Percentiles rank a stretch among this genome's conserved stretches.
Evolutionary conservation across 1,139 yeast genomes (phyloP).

Genomic region (Saccharomyces hybrid): DNA sequence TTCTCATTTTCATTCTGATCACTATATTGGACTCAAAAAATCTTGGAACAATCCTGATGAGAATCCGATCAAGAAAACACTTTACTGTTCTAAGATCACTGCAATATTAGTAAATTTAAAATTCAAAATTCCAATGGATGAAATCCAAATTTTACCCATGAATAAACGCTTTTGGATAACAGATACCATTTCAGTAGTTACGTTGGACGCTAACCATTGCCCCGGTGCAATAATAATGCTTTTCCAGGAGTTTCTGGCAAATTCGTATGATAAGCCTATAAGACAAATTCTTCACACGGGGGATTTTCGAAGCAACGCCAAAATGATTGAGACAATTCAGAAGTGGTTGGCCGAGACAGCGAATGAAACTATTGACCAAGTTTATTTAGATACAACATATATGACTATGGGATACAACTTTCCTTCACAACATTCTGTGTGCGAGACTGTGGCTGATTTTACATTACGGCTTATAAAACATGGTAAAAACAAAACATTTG

Average conservation of each 20-base stretch:
- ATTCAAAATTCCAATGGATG: constrained; percentile 44
- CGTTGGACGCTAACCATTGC: constrained; percentile 86
- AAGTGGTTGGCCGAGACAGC: constrained; percentile 19
- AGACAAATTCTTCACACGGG: constrained; percentile 68
- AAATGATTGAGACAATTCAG: constrained; percentile 23
- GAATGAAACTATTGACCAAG: constrained; percentile 39
- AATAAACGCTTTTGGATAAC: constrained; percentile 34
- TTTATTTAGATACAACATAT: constrained; percentile 86
- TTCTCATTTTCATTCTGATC: constrained; percentile 89
- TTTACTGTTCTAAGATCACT: constrained; percentile 69
- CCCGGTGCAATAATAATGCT: constrained; percentile 87
- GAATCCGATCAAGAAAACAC: constrained; percentile 39
- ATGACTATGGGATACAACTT: constrained; percentile 65
- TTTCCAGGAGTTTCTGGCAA: constrained; percentile 44
- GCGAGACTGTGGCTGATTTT: constrained; percentile 50
- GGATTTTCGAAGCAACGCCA: constrained; percentile 66
- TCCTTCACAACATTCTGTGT: constrained; percentile 67
- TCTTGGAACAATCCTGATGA: constrained; percentile 44
- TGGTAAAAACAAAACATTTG: constrained; percentile 27
- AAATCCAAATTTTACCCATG: constrained; percentile 43
- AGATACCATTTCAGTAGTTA: constrained; percentile 50
- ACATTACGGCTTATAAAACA: constrained; percentile 33
- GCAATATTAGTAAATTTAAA: constrained; percentile 46
- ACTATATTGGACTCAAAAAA: constrained; percentile 77
- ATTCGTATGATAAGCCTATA: background rate